Conservation (phyloP, 768 basidiomycete genomes). For the Pulveroboletus ravenelii region DNA sequence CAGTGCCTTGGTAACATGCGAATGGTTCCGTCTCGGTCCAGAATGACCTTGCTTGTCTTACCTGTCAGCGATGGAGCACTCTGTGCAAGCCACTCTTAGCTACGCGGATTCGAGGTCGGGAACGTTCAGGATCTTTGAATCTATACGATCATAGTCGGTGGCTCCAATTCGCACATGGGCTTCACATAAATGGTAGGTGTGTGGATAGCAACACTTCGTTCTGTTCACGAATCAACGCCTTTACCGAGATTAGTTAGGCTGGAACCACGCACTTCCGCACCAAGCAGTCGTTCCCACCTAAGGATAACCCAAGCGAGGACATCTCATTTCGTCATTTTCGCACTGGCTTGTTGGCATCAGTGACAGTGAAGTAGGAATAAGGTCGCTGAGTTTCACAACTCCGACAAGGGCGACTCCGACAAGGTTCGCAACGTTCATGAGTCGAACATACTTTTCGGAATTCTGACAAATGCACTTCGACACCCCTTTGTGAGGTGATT, state of each 20-base stretch:
- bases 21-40: background rate
- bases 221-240: background rate
- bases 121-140: background rate
- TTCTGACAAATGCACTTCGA: no score
- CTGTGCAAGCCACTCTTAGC: no score
- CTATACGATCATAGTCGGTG: background rate
- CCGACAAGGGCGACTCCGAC: no score
- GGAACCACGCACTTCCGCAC: background rate
- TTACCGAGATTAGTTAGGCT: background rate
- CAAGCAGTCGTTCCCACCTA: no score
- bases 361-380: background rate
- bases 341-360: no score
- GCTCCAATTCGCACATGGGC: background rate
- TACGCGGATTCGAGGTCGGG: background rate
- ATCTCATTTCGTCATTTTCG: background rate
- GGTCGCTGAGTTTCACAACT: conserved; percentile 1
- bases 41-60: background rate
- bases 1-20: background rate
- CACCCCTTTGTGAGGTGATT: no score
- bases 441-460: no score
- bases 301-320: no score
- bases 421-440: no score
- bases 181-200: background rate
- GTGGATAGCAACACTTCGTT: background rate
- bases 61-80: background rate